Evolutionary conservation across 176 grass and related monocot genomes (phyloP).

Genomic region (Phoenix dactylifera): DNA sequence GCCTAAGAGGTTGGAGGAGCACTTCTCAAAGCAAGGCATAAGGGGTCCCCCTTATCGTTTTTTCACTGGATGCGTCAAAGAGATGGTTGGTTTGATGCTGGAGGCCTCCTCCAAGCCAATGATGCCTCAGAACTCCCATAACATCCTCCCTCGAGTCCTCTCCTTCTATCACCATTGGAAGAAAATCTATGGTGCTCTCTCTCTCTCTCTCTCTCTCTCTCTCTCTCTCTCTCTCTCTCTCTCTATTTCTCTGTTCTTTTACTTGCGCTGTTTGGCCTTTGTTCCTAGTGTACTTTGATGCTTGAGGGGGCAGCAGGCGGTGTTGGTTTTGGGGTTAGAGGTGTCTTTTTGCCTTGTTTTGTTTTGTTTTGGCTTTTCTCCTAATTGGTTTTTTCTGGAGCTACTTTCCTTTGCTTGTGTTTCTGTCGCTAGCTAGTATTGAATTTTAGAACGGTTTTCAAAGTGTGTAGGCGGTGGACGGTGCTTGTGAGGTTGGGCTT

Average conservation of each 20-base stretch:
- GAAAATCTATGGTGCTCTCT: conserved; percentile 68
- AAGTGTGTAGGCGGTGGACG: no score
- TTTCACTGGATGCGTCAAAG: conserved; percentile 45
- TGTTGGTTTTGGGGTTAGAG: no score
- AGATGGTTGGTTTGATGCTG: conserved; percentile 78
- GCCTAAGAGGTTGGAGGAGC: conserved; percentile 51
- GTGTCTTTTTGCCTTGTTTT: conserved; percentile 20
- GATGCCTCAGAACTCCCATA: conserved; percentile 61
- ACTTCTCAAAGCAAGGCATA: conserved; percentile 71
- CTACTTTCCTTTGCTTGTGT: no score
- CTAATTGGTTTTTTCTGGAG: background rate
- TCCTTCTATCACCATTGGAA: conserved; percentile 92
- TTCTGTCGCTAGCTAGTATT: no score
- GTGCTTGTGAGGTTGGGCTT: no score
- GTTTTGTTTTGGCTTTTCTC: conserved; percentile 20
- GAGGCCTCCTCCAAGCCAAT: conserved; percentile 68
- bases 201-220: background rate
- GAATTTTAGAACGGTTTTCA: no score
- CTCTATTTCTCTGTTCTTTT: background rate
- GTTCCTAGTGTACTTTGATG: no score
- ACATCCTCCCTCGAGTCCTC: conserved; percentile 82
- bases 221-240: background rate
- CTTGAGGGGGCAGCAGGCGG: no score
- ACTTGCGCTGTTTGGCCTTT: background rate
- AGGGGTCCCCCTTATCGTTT: conserved; percentile 68